phyloP scores from a whole-genome alignment of 192 early-diverging fungal genomes.

The Podila horticola region DNA sequence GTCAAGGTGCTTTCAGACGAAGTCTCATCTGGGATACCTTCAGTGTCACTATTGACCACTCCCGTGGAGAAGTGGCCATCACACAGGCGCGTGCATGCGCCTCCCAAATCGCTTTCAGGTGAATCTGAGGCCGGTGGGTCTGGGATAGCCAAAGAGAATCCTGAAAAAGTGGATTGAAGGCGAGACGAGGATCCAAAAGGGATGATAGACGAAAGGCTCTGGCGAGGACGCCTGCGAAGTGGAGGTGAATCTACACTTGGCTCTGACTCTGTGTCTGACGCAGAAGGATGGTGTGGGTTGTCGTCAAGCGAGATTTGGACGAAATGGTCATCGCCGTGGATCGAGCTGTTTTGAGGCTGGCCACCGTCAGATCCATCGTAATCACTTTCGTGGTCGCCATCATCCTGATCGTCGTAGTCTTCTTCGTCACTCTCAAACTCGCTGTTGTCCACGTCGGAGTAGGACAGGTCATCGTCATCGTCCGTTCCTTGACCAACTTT shows the following conservation, averaged over 20 bases:
- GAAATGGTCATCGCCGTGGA: too few relatives aligned
- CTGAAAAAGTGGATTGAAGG: background rate
- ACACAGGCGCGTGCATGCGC: background rate
- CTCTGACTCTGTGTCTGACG: background rate
- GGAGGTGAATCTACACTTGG: too few relatives aligned
- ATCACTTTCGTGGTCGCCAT: slow-evolving; percentile 13
- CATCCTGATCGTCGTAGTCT: slow-evolving; percentile 1
- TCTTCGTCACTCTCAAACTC: slow-evolving; percentile 16
- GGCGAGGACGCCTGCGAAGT: background rate
- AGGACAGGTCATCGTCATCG: slow-evolving; percentile 3
- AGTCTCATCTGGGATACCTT: background rate
- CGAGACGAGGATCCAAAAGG: background rate
- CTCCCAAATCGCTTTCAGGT: background rate
- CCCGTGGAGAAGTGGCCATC: background rate
- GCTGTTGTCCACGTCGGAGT: slow-evolving; percentile 1
- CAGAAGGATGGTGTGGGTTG: background rate
- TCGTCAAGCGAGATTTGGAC: background rate
- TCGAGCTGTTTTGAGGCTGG: background rate
- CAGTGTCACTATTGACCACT: slow-evolving; percentile 3
- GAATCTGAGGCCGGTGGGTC: background rate
- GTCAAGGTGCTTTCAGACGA: background rate
- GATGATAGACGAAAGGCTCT: background rate
- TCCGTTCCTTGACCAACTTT: slow-evolving; percentile 1
- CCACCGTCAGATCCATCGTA: background rate
- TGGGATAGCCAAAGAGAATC: background rate